Percentiles rank a stretch among this genome's conserved stretches.
Evolutionary conservation across 2,329 filamentous ascomycete genomes (phyloP).

Genomic region (Botrytis medusae): DNA sequence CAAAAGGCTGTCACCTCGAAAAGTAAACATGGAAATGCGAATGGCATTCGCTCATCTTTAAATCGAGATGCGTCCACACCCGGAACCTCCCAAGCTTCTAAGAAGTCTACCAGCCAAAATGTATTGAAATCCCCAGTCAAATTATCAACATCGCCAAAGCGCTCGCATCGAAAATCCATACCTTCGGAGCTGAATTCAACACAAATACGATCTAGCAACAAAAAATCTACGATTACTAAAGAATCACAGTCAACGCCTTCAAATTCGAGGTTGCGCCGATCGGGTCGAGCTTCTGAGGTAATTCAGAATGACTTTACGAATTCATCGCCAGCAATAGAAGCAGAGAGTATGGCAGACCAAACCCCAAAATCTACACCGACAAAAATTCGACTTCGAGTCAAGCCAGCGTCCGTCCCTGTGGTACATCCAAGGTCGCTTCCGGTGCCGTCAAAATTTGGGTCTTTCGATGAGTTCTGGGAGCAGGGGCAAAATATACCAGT

Average conservation of each 20-base stretch:
- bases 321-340: slow-evolving; percentile 23
- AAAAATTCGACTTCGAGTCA: slow-evolving; percentile 52
- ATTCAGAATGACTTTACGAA: slow-evolving; percentile 26
- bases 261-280: slow-evolving; percentile 31
- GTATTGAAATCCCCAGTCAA: slow-evolving; percentile 31
- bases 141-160: slow-evolving; percentile 34
- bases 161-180: slow-evolving; percentile 35
- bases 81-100: slow-evolving; percentile 29
- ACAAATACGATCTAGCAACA: slow-evolving; percentile 32
- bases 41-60: slow-evolving; percentile 27
- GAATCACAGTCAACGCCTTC: slow-evolving; percentile 29
- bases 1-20: slow-evolving; percentile 39
- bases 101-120: slow-evolving; percentile 28
- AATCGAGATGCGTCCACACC: slow-evolving; percentile 27
- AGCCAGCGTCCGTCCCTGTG: slow-evolving; percentile 53
- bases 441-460: slow-evolving; percentile 51
- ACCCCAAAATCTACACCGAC: slow-evolving; percentile 40
- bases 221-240: slow-evolving; percentile 28
- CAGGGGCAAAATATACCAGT: slow-evolving; percentile 53
- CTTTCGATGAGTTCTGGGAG: slow-evolving; percentile 58
- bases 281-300: slow-evolving; percentile 31
- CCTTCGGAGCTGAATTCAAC: slow-evolving; percentile 32
- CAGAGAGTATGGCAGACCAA: slow-evolving; percentile 28
- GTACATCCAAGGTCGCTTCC: slow-evolving; percentile 60
- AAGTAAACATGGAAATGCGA: slow-evolving; percentile 33